Evolutionary conservation across 2,329 filamentous ascomycete genomes (phyloP).

Genomic region (Plenodomus lindquistii): DNA sequence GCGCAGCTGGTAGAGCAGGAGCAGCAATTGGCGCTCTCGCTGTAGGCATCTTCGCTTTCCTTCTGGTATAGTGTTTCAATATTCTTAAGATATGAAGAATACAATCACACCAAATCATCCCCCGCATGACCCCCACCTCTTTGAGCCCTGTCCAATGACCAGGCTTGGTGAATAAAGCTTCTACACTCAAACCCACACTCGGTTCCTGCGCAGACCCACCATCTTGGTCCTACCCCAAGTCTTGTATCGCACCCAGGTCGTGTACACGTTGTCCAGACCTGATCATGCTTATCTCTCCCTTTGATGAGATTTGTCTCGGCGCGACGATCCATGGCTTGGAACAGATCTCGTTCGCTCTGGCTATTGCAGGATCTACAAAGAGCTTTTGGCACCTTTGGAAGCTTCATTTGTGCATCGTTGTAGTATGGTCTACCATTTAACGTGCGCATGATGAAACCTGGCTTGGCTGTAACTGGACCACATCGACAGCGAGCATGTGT

Average conservation of each 20-base stretch:
- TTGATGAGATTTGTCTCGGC: not conserved
- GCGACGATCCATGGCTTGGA: not conserved
- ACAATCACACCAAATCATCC: not conserved
- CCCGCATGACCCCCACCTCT: not conserved
- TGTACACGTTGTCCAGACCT: slow-evolving; percentile 14
- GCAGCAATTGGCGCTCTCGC: slow-evolving; percentile 10
- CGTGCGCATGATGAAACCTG: slow-evolving; percentile 5
- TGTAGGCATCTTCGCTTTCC: slow-evolving; percentile 13
- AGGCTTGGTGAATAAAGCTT: slow-evolving; percentile 15
- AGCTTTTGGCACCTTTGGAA: not conserved
- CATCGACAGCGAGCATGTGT: slow-evolving; percentile 15
- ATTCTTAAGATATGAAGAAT: not conserved
- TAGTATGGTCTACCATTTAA: slow-evolving; percentile 4
- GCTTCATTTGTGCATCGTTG: not conserved
- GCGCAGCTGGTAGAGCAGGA: slow-evolving; percentile 10
- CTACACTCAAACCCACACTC: slow-evolving; percentile 20
- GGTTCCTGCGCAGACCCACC: slow-evolving; percentile 23
- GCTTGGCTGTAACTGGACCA: slow-evolving; percentile 8
- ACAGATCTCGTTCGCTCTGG: not conserved
- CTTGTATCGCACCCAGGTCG: slow-evolving; percentile 7
- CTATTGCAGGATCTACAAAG: slow-evolving; percentile 22
- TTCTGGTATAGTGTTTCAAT: slow-evolving; percentile 6
- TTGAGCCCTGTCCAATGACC: slow-evolving; percentile 1
- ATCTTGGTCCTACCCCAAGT: slow-evolving; percentile 22
- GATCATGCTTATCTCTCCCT: not conserved